Base-by-base conservation (phyloP, 2,329 filamentous ascomycete species). In the Hymenoscyphus fructigenus region DNA sequence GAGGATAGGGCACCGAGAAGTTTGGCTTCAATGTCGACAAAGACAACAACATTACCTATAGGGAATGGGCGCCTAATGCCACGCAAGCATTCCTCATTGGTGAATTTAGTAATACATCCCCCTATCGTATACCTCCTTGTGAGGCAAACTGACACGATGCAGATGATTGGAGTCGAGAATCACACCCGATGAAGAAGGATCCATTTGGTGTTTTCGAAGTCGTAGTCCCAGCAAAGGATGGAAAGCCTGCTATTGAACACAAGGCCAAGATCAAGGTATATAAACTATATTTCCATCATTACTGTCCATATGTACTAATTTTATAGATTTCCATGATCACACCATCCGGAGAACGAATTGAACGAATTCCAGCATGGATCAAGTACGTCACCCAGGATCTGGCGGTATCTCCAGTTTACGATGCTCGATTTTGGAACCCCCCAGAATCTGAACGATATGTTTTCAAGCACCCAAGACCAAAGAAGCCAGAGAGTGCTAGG, bases 351-450 rank as follows among this genome's bases (percentile, higher is more conserved):
- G 90, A 95, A 75, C 86, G 89, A 71, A 87, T 94, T 71, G 94
- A 98, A 79, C 88, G 94, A 71, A 81, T 99, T 61, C 95, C 95
- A 29, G 92, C 93, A 32, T 99, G 95, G 95, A 98, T 98, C 81
- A 97, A 90, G 76, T 92, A 96, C 74, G 95, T 97, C 61, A 97
- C 94, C 0, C 95, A 99, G 78, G 93, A 99, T 70, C 83, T 98
- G 57, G 85, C 81, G 12, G 88, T 98, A 28, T 98, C 94, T 10
- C 93, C 94, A 6, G 89, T 91, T 29, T 99, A 98, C 78, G 95
- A 99, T 77, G 93, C 92, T 28, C 87, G 92, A 61, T 97, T 99
- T 81, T 99, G 95, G 95, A 97, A 98, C 76, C 95, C 95, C 38
- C 92, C 93, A 2, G 78, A 83, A 59, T 80, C 82, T 47, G 88